Evolutionary conservation across 768 basidiomycete species (phyloP), one percentile per base, ranked within the genome.

Genomic region (Tremella yokohamensis): DNA sequence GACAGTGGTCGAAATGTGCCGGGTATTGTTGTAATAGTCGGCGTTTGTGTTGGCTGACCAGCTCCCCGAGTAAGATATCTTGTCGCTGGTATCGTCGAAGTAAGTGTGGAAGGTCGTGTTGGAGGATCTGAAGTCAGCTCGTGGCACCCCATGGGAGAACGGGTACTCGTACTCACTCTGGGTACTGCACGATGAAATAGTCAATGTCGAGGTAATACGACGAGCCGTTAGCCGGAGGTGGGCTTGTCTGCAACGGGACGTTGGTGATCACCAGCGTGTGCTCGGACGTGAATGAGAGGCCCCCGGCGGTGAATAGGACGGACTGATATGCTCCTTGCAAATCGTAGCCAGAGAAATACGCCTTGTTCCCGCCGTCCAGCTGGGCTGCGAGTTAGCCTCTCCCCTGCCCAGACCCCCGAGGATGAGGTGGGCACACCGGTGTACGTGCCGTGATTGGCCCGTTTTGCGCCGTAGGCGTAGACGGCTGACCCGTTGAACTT

Each of bases 201-300:
- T 70, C 68, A 22, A 70, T 57, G 47, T 70, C 68, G 8, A 70
- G 52, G 57, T 58, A 68, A 50, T 54, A 62, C 40, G 54, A 40
- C 6, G 38, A 15, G 12, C 38, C 55, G 13, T 19, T 47, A 40
- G 57, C 58, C 6, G 15, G 40, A 6, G 63, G 44, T 1, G 58
- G 47, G 40, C 44, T 58, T 34, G 56, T 63, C 49, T 49, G 49
- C 1, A 22, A 34, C 2, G 58, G 59, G 19, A 48, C n/a, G 39
- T 66, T 52, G 7, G 40, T 56, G n/a, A 57, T 34, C 13, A 24
- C 24, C 57, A 34, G 29, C 29, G 29, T 34, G 29, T 34, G 29
- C 29, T 34, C 29, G 29, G 29, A 34, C 29, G 29, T 34, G 4
- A 11, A 6, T 34, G 29, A 34, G 6, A 34, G 29, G 11, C 29